These are phyloP conservation scores for Strobilomyces confusus DNA, from an alignment of 768 basidiomycete genomes.

Conservation along the genomic window DNA sequence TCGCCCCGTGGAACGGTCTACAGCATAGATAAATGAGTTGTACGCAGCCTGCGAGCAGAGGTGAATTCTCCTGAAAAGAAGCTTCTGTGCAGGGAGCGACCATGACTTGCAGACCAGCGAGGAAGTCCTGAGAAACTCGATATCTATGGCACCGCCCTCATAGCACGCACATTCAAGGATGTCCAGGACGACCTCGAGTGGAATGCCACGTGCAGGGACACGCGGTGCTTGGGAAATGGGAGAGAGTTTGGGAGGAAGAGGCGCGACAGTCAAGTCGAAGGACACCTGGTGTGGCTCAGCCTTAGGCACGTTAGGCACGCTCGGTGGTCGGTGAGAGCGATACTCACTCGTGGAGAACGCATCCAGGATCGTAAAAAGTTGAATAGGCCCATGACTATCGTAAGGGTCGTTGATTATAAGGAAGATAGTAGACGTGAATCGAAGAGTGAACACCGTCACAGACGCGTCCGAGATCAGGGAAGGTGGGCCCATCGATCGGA, in stretches of 20 bases:
- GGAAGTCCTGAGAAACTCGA: constrained; percentile 46
- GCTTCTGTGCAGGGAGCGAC: constrained; percentile 59
- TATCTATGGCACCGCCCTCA: constrained; percentile 35
- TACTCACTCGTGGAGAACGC: constrained; percentile 25
- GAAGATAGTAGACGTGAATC: constrained; percentile 16
- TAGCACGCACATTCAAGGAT: constrained; percentile 58
- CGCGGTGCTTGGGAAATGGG: constrained; percentile 14
- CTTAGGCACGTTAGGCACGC: constrained; percentile 18
- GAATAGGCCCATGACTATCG: constrained; percentile 26
- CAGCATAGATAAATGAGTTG: constrained; percentile 50
- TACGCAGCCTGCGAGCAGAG: constrained; percentile 53
- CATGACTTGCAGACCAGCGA: constrained; percentile 66
- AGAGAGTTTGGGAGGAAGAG: constrained; percentile 21
- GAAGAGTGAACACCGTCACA: constrained; percentile 22
- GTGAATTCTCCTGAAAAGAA: constrained; percentile 56
- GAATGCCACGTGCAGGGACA: constrained; percentile 37
- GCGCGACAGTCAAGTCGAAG: constrained; percentile 34
- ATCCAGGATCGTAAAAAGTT: constrained; percentile 19
- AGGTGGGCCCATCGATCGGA: constrained; percentile 17
- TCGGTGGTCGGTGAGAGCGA: background rate
- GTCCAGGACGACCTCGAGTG: constrained; percentile 58
- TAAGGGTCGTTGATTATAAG: constrained; percentile 21
- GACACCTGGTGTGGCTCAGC: constrained; percentile 36
- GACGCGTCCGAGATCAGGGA: constrained; percentile 18
- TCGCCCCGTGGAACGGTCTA: constrained; percentile 43